phyloP scores from a whole-genome alignment of 75 land plant genomes.

The Ceratopteris richardii region DNA sequence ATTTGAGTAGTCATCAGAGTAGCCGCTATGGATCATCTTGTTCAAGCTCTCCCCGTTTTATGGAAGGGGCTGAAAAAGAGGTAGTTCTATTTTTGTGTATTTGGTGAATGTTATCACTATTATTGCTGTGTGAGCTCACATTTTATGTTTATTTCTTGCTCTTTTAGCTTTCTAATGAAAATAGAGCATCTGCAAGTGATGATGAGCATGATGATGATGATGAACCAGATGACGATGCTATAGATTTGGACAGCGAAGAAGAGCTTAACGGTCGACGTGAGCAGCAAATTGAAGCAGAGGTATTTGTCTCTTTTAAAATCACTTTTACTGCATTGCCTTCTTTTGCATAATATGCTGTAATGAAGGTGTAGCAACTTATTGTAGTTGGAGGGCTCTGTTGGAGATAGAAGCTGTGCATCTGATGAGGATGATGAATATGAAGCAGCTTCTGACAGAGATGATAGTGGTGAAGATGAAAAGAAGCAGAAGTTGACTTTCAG shows the following conservation, averaged over 20 bases:
- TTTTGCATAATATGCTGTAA: background rate
- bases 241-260: constrained; percentile 49
- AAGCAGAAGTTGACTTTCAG: too few species aligned
- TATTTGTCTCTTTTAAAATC: constrained; percentile 7
- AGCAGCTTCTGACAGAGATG: background rate
- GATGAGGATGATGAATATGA: constrained; percentile 67
- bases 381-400: constrained; percentile 76
- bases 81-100: constrained; percentile 16
- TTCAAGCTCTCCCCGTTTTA: constrained; percentile 62
- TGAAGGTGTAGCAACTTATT: background rate
- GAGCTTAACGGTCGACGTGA: constrained; percentile 47
- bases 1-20: constrained; percentile 18
- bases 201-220: constrained; percentile 69
- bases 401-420: constrained; percentile 60
- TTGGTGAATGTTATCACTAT: background rate
- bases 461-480: background rate
- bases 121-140: background rate
- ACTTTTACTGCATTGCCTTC: background rate
- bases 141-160: background rate
- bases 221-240: constrained; percentile 49
- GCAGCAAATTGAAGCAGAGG: constrained; percentile 56
- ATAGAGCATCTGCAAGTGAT: constrained; percentile 65
- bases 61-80: constrained; percentile 74
- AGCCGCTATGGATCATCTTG: constrained; percentile 54
- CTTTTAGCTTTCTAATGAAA: constrained; percentile 55